Evolutionary conservation across 805 yeast genomes (phyloP).

Genomic region (Lachancea fermentati): DNA sequence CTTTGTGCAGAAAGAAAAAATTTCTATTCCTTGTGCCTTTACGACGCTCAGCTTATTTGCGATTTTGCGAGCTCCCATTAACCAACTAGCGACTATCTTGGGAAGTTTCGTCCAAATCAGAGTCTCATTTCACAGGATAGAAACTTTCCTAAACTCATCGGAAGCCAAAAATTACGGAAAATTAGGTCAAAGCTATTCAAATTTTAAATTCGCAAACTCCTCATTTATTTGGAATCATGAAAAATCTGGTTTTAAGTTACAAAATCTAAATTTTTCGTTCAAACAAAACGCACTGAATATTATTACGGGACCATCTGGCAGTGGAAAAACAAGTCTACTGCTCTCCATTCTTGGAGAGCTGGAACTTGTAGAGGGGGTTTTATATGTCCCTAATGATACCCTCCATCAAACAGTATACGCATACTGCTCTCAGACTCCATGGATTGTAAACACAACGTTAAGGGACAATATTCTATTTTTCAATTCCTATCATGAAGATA

Average conservation of each 20-base stretch:
- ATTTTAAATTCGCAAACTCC: conserved; percentile 71
- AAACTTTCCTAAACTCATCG: conserved; percentile 65
- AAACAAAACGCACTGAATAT: conserved; percentile 51
- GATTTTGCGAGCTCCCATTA: conserved; percentile 73
- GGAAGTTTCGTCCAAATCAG: conserved; percentile 74
- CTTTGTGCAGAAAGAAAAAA: conserved; percentile 51
- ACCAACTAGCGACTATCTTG: conserved; percentile 78
- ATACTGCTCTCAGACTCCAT: conserved; percentile 39
- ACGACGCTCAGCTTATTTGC: conserved; percentile 80
- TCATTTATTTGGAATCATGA: conserved; percentile 63
- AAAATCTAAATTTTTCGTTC: conserved; percentile 34
- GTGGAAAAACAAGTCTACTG: conserved; percentile 42
- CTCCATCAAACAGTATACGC: background rate
- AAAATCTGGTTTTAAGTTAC: conserved; percentile 55
- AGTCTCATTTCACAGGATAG: conserved; percentile 80
- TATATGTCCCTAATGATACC: background rate
- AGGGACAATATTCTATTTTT: conserved; percentile 73
- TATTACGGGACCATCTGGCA: conserved; percentile 64
- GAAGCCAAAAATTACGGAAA: conserved; percentile 81
- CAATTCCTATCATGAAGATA: conserved; percentile 55
- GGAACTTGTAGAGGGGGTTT: background rate
- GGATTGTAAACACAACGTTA: conserved; percentile 84
- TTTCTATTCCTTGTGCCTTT: conserved; percentile 86
- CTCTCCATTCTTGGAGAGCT: background rate
- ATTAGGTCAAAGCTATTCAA: conserved; percentile 44